phyloP scores from a whole-genome alignment of 2,329 filamentous ascomycete species.

The Curvularia sp. region DNA sequence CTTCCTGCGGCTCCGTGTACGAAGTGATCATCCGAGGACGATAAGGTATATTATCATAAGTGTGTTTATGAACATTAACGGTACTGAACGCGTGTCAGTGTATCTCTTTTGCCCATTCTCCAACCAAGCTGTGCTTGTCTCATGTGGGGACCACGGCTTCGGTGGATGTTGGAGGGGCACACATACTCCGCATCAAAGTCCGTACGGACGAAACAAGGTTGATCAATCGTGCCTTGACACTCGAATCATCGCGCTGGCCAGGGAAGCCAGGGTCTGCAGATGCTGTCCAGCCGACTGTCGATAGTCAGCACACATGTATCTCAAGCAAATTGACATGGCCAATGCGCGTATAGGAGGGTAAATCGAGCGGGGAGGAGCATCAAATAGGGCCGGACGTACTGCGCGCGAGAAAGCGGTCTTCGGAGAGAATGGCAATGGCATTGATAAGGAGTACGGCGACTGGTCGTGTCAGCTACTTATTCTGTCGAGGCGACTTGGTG shows the following conservation, averaged over 20 bases:
- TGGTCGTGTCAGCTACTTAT: slow-evolving; percentile 48
- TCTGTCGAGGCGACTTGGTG: slow-evolving; percentile 6
- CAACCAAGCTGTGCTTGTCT: not conserved
- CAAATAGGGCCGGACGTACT: slow-evolving; percentile 58
- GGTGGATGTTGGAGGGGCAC: slow-evolving; percentile 5
- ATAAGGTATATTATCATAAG: slow-evolving; percentile 49
- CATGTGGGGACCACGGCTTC: not conserved
- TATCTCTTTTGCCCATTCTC: not conserved
- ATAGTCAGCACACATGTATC: slow-evolving; percentile 14
- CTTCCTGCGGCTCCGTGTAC: slow-evolving; percentile 11
- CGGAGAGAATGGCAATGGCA: slow-evolving; percentile 89
- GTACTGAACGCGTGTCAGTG: slow-evolving; percentile 40
- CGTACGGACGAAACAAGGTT: slow-evolving; percentile 89
- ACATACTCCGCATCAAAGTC: slow-evolving; percentile 90
- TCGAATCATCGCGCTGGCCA: slow-evolving; percentile 70
- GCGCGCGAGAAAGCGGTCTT: slow-evolving; percentile 90
- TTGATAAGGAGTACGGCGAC: slow-evolving; percentile 89
- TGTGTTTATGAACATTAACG: slow-evolving; percentile 51
- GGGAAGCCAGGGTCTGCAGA: slow-evolving; percentile 79
- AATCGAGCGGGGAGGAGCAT: not conserved
- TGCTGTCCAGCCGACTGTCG: slow-evolving; percentile 77
- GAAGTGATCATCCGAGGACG: slow-evolving; percentile 41
- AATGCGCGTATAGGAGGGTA: not conserved
- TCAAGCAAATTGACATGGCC: not conserved
- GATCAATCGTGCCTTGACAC: slow-evolving; percentile 84